A percentile compares a stretch with the other conserved stretches of the same genome.
These are phyloP conservation scores for Melastoma candidum DNA, from an alignment of 441 rosid genomes.

Conservation along the genomic window DNA sequence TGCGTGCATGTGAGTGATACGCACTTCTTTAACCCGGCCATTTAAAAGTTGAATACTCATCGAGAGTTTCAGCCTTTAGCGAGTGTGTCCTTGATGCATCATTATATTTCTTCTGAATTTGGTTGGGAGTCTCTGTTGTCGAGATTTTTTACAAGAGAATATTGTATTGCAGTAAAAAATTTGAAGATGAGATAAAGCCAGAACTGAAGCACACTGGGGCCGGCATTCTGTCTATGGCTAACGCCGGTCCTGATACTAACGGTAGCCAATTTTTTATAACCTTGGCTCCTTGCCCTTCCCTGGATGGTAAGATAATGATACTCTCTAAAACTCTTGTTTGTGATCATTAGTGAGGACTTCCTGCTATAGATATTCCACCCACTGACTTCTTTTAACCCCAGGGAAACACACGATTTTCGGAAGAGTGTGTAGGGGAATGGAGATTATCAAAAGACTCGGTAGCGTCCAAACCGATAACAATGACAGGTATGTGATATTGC, in stretches of 20 bases:
- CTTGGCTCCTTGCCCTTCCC: constrained; percentile 66
- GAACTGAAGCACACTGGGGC: constrained; percentile 97
- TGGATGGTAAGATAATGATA: constrained; percentile 51
- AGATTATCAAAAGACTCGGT: constrained; percentile 92
- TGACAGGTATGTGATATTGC: constrained; percentile 42
- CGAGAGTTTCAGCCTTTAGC: no score
- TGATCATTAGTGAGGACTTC: no score
- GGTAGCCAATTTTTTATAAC: constrained; percentile 97
- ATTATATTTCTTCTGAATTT: not conserved
- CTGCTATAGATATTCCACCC: no score
- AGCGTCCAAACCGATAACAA: constrained; percentile 93
- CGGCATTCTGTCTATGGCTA: constrained; percentile 92
- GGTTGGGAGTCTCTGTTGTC: not conserved
- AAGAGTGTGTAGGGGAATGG: constrained; percentile 85
- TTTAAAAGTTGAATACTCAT: no score
- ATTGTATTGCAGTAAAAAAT: constrained; percentile 35
- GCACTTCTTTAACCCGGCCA: no score
- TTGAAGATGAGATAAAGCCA: constrained; percentile 78
- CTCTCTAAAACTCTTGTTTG: not conserved
- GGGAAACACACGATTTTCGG: constrained; percentile 98
- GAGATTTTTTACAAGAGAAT: not conserved
- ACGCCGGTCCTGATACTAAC: constrained; percentile 92
- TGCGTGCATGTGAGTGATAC: no score
- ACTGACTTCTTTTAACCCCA: constrained; percentile 15
- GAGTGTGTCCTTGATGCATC: not conserved